Conservation (phyloP, 2,329 filamentous ascomycete species). For the Lecanosticta acicola region DNA sequence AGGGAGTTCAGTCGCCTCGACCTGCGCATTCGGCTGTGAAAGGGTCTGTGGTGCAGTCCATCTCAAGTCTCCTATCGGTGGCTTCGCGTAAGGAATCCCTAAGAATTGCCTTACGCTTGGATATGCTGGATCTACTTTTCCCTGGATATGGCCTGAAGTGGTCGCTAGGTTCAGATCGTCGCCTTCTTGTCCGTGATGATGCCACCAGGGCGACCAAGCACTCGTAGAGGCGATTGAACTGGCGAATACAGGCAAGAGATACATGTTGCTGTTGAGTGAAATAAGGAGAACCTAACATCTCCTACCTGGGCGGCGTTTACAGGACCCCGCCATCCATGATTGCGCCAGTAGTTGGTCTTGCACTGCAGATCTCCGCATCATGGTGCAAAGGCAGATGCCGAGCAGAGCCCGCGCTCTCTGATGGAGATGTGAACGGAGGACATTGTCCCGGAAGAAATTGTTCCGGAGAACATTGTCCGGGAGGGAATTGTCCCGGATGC, state of each 20-base stretch:
- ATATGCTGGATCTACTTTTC: slow-evolving; percentile 8
- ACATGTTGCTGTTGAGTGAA: slow-evolving; percentile 23
- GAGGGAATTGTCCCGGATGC: no score
- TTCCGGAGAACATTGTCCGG: no score
- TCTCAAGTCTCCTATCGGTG: slow-evolving; percentile 32
- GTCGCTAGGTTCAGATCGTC: slow-evolving; percentile 6
- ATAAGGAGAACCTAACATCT: slow-evolving; percentile 15
- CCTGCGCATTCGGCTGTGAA: slow-evolving; percentile 17
- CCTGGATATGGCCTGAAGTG: slow-evolving; percentile 7
- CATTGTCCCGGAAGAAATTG: no score
- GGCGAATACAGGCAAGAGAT: slow-evolving; percentile 20
- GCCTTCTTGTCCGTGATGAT: not conserved
- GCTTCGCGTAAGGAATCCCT: slow-evolving; percentile 34
- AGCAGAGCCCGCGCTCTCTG: not conserved
- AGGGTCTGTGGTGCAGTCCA: slow-evolving; percentile 29
- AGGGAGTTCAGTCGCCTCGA: slow-evolving; percentile 24
- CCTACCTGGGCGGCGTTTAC: slow-evolving; percentile 8
- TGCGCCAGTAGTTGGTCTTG: not conserved
- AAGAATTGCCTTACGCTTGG: slow-evolving; percentile 29
- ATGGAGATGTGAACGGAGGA: no score
- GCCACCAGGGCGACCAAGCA: not conserved
- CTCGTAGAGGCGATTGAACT: not conserved
- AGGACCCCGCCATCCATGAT: no score
- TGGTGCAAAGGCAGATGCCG: not conserved
- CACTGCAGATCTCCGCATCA: not conserved